Evolutionary conservation across 805 yeast species (phyloP), one percentile per base, ranked within the genome.

Genomic region (Limtongia smithiae): DNA sequence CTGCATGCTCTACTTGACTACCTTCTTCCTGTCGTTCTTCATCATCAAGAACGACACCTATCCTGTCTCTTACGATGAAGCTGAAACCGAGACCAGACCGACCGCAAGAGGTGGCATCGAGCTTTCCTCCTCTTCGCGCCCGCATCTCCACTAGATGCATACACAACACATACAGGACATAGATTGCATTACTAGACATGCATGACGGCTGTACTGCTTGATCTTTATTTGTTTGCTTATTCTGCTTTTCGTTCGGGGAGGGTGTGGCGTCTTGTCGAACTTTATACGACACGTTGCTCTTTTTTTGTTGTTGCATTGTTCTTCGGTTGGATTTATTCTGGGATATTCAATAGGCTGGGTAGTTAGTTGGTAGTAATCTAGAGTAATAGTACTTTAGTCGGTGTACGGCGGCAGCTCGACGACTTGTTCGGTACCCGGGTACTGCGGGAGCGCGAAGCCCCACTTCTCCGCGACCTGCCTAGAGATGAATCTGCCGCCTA

Each of bases 401-500:
- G n/a, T n/a, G n/a, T n/a, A n/a, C n/a, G n/a, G n/a, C n/a, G 53
- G 52, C 17, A 52, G 30, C 21, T 52, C 51, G 35, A 45, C 57
- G 22, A 53, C 74, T 61, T 84, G 87, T 45, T 80, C 83, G 2
- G 68, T 69, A 0, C 80, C 83, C 27, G 71, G 68, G 60, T 82
- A 85, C 2, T 73, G 61, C 15, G 85, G 85, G 2, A 79, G 78
- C 22, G 78, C 80, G 51, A 93, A 81, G 1, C 77, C 85, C 71
- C 83, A 87, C 64, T 82, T 81, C 27, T 72, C 67, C 0, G 96
- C 96, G 58, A 93, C 75, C 8, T 68, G 71, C 12, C 66, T 62
- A 40, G 81, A 78, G 15, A 93, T 79, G 62, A 93, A 93, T 44
- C 98, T 71, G 2, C 98, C 98, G 1, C 98, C 98, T 32, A 90